Evolutionary conservation across 2,329 filamentous ascomycete species (phyloP).

Genomic region (Chalaropsis thielavioides): DNA sequence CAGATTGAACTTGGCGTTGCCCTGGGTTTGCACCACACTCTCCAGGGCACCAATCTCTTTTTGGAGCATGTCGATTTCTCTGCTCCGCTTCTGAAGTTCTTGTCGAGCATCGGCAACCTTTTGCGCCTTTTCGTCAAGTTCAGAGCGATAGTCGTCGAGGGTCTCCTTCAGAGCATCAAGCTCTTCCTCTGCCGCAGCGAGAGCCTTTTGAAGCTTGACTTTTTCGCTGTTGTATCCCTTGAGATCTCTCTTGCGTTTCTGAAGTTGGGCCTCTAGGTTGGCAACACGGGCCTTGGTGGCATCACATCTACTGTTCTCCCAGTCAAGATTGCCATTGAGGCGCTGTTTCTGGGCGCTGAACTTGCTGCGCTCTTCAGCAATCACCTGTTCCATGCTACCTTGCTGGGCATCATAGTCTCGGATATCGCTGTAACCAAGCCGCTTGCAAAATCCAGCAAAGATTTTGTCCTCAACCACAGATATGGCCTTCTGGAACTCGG

Average conservation of each 20-base stretch:
- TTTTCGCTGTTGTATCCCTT: slow-evolving; percentile 58
- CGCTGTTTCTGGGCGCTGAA: slow-evolving; percentile 75
- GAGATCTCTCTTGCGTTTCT: slow-evolving; percentile 54
- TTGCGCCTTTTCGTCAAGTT: slow-evolving; percentile 54
- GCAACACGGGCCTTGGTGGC: slow-evolving; percentile 55
- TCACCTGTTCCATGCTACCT: slow-evolving; percentile 81
- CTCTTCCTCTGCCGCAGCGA: slow-evolving; percentile 60
- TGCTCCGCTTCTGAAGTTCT: slow-evolving; percentile 71
- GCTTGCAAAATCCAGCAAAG: slow-evolving; percentile 71
- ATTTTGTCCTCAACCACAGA: slow-evolving; percentile 75
- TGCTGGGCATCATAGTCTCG: slow-evolving; percentile 89
- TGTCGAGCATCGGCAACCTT: slow-evolving; percentile 63
- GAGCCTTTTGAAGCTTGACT: slow-evolving; percentile 54
- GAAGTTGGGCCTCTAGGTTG: slow-evolving; percentile 49
- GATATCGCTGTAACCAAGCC: slow-evolving; percentile 76
- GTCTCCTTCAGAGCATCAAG: slow-evolving; percentile 61
- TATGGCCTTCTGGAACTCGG: slow-evolving; percentile 47
- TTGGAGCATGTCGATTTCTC: slow-evolving; percentile 58
- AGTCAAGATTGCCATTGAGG: slow-evolving; percentile 46
- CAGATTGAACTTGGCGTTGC: slow-evolving; percentile 67
- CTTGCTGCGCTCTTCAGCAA: slow-evolving; percentile 69
- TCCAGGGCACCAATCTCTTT: slow-evolving; percentile 70
- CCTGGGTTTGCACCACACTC: slow-evolving; percentile 71
- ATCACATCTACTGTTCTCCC: slow-evolving; percentile 38
- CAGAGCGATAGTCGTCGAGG: slow-evolving; percentile 52